Base-by-base conservation (phyloP, 768 basidiomycete species). In the Xanthoconium purpureum region DNA sequence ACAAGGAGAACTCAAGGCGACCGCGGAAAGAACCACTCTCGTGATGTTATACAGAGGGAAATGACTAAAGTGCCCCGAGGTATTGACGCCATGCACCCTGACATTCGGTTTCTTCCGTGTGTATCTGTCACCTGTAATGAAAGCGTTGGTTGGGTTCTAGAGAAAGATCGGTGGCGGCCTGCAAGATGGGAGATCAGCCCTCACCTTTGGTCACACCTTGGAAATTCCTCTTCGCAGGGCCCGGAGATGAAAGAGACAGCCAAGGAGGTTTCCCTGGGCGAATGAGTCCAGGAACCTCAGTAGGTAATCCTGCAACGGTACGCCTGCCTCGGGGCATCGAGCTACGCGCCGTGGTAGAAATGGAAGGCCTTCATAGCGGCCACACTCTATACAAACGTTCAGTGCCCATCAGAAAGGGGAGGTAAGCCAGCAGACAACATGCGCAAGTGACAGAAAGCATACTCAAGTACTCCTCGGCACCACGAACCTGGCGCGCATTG, bases 1-100 rank as follows among this genome's bases (percentile, higher is more conserved):
- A 47, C 66, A 66, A 66, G 61, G 66, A 66, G 44, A 57, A 61
- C 66, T 69, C 57, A 48, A 59, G 66, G 66, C 62, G 45, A 69
- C 59, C 64, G 52, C 66, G 45, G 67, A 59, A 24, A 42, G 39
- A 54, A 47, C 32, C 44, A n/a, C 29, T 14, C 48, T 39, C 35
- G 47, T 37, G 37, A 24, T 42, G 50, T 47, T 20, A 58, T 50
- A 24, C 50, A 48, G 6, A 40, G 58, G 55, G 57, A 57, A 52
- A 67, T 66, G 40, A 53, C 47, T 29, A 33, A 39, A 35, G 38
- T 5, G 30, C 11, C 24, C 40, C 52, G 51, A 43, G 36, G 49
- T 40, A 50, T 47, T 62, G 57, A 54, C 53, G 18, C 44, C 52
- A 48, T 59, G 40, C 52, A 42, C 56, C 57, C 55, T 59, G 50